Percentiles rank a stretch among this genome's conserved stretches.
These are phyloP conservation scores for Globisporangium mamillatum DNA, from an alignment of 352 stramenopile genomes.

Conservation along the genomic window DNA sequence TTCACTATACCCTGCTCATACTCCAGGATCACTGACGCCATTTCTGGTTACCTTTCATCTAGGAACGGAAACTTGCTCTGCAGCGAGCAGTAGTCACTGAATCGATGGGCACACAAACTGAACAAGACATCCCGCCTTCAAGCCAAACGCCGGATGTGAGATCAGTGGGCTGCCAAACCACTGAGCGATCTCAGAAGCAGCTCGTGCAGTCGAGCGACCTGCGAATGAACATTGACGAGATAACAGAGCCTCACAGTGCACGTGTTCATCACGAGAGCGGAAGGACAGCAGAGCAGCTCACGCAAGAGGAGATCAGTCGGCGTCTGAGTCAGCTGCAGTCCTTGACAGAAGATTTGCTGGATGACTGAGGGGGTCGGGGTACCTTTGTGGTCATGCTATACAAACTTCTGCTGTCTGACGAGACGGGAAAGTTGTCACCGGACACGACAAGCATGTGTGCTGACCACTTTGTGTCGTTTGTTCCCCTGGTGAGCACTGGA, in stretches of 20 bases:
- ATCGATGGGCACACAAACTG: constrained; percentile 24
- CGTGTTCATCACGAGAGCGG: neutral
- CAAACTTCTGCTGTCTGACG: constrained; percentile 16
- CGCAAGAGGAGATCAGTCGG: constrained; percentile 27
- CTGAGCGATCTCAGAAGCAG: neutral
- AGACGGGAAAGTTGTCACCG: constrained; percentile 26
- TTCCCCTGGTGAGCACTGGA: constrained; percentile 42
- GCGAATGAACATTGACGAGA: constrained; percentile 35
- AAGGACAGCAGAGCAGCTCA: constrained; percentile 4
- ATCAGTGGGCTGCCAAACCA: constrained; percentile 12
- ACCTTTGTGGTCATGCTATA: neutral
- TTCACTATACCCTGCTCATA: neutral
- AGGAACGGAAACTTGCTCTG: constrained; percentile 35
- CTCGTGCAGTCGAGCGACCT: constrained; percentile 2
- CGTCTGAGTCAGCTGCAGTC: constrained; percentile 52
- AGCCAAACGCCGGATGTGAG: neutral
- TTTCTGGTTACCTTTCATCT: neutral
- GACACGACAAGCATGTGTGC: constrained; percentile 50
- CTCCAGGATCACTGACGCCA: neutral
- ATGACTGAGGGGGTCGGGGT: constrained; percentile 30
- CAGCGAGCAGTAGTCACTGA: constrained; percentile 13
- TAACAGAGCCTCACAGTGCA: constrained; percentile 11
- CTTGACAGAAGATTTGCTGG: constrained; percentile 54
- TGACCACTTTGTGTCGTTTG: constrained; percentile 33
- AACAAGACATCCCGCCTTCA: neutral